Conservation (phyloP, 1,139 yeast genomes). For the Barnettozyma hawaiiensis region DNA sequence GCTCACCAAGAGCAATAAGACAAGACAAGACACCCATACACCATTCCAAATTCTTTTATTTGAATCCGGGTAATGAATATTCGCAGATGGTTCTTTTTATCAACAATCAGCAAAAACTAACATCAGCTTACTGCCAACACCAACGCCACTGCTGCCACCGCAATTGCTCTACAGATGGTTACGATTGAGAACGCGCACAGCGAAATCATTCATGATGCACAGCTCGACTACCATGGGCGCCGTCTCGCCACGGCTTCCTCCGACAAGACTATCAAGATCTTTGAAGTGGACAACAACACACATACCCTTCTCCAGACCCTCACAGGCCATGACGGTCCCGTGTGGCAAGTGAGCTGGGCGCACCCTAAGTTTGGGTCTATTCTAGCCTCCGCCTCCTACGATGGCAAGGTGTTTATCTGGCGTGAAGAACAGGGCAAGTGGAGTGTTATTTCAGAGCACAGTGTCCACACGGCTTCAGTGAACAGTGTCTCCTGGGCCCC, state of each 20-base stretch:
- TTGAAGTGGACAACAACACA: constrained; percentile 82
- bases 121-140: not conserved
- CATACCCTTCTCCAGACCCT: constrained; percentile 77
- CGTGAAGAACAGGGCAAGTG: constrained; percentile 88
- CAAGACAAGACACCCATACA: too few species aligned
- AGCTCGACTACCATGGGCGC: constrained; percentile 91
- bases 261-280: constrained; percentile 88
- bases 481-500: constrained; percentile 98
- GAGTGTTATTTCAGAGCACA: constrained; percentile 84
- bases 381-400: constrained; percentile 91
- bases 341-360: constrained; percentile 99
- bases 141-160: not conserved
- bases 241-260: constrained; percentile 93
- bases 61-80: too few species aligned
- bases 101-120: too few species aligned
- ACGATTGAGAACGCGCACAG: constrained; percentile 78
- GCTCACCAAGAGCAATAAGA: too few species aligned
- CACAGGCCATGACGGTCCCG: constrained; percentile 92
- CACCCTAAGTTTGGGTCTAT: constrained; percentile 97
- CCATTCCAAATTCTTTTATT: too few species aligned
- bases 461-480: constrained; percentile 88
- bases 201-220: constrained; percentile 95
- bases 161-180: constrained; percentile 37
- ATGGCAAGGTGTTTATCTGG: constrained; percentile 93
- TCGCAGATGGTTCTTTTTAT: too few species aligned